These are phyloP conservation scores for Cairneyella variabilis DNA, from an alignment of 495 filamentous ascomycete species.

Conservation along the genomic window DNA sequence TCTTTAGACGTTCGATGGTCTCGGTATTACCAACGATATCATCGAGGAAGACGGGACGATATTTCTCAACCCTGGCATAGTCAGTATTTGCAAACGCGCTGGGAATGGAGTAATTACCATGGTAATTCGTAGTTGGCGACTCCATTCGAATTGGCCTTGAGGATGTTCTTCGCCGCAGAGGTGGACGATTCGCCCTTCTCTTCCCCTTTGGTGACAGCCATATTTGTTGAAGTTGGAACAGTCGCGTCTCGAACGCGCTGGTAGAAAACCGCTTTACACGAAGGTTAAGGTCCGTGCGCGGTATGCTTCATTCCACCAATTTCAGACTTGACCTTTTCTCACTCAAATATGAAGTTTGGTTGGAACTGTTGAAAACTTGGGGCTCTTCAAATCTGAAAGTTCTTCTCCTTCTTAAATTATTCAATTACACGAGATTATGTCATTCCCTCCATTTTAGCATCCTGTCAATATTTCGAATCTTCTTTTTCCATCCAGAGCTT, in stretches of 20 bases:
- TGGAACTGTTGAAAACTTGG: no score
- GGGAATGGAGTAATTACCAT: slow-evolving; percentile 57
- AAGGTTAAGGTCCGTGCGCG: slow-evolving; percentile 59
- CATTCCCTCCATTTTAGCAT: no score
- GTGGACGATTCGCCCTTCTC: slow-evolving; percentile 72
- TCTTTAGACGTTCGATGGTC: slow-evolving; percentile 95
- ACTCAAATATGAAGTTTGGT: no score
- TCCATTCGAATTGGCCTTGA: slow-evolving; percentile 59
- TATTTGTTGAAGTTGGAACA: slow-evolving; percentile 7
- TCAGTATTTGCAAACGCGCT: slow-evolving; percentile 13
- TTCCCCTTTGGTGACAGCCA: slow-evolving; percentile 19
- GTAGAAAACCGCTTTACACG: slow-evolving; percentile 25
- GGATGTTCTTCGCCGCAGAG: slow-evolving; percentile 61
- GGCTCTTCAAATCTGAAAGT: no score
- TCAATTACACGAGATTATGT: no score
- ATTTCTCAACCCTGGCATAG: slow-evolving; percentile 88
- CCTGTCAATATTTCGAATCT: no score
- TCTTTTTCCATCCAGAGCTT: no score
- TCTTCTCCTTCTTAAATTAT: no score
- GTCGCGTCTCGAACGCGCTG: slow-evolving; percentile 17
- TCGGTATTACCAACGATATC: slow-evolving; percentile 97
- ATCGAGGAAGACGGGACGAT: slow-evolving; percentile 88
- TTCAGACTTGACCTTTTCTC: no score
- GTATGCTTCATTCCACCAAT: no score
- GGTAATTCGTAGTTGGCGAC: slow-evolving; percentile 79